Evolutionary conservation across 306 rosid genomes (phyloP).

Genomic region (Inga oerstediana): DNA sequence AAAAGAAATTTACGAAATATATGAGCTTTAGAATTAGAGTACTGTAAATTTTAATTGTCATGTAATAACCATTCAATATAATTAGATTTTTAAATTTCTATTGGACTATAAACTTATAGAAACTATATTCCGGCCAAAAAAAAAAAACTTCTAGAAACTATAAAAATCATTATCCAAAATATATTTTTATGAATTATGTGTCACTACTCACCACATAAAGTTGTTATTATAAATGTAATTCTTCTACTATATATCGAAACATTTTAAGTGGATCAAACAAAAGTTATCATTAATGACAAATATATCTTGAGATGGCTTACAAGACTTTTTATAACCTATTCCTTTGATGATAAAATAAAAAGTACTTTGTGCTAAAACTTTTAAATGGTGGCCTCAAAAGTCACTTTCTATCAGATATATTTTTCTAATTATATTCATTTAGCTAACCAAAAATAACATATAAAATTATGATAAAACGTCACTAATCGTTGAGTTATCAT

Average conservation of each 20-base stretch:
- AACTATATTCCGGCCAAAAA: no score
- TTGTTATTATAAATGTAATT: neutral
- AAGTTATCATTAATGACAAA: no score
- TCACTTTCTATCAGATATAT: neutral
- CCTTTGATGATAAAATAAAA: neutral
- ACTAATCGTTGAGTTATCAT: no score
- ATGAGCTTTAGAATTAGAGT: neutral
- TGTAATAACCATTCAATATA: neutral
- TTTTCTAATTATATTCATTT: no score
- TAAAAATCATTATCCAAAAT: neutral
- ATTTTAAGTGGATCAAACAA: no score
- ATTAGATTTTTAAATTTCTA: no score
- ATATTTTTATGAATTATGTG: neutral
- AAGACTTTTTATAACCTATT: no score
- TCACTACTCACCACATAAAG: neutral
- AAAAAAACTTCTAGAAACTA: neutral
- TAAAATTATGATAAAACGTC: no score
- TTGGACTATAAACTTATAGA: no score
- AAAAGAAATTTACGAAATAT: neutral
- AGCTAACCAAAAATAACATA: neutral
- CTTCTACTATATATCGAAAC: no score
- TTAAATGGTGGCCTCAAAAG: neutral
- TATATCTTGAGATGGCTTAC: neutral
- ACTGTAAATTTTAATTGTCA: neutral
- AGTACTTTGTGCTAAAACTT: neutral